Conservation (phyloP, 2,329 filamentous ascomycete genomes). For the Emergomyces africanus region DNA sequence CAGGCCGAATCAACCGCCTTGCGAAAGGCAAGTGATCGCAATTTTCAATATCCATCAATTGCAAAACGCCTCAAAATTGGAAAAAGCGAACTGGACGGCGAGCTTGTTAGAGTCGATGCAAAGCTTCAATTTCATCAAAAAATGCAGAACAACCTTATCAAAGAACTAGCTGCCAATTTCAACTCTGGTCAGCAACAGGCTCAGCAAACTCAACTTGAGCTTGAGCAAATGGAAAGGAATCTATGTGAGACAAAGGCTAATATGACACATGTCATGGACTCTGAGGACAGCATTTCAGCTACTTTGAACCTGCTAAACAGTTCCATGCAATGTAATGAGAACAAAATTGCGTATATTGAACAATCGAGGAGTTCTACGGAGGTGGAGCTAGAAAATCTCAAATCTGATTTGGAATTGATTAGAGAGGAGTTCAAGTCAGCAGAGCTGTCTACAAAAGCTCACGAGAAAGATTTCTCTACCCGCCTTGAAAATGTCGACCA, state of each 20-base stretch:
- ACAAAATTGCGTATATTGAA: not conserved
- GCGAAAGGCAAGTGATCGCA: slow-evolving; percentile 12
- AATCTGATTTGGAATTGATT: not conserved
- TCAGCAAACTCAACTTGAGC: not conserved
- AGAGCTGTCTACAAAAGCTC: not conserved
- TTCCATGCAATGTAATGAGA: not conserved
- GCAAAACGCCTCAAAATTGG: slow-evolving; percentile 12
- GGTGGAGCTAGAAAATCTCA: not conserved
- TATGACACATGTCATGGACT: not conserved
- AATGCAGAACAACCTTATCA: slow-evolving; percentile 6
- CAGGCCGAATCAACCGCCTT: slow-evolving; percentile 24
- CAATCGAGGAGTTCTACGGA: not conserved
- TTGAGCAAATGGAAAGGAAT: not conserved
- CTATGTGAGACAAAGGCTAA: not conserved
- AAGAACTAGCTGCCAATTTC: not conserved
- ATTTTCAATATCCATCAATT: slow-evolving; percentile 15
- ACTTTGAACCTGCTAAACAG: not conserved
- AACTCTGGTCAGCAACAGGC: not conserved
- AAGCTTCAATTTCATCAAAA: slow-evolving; percentile 11
- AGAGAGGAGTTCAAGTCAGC: not conserved
- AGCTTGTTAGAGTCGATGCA: slow-evolving; percentile 14
- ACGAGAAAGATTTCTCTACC: not conserved
- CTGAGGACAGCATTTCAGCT: not conserved
- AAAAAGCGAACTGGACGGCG: slow-evolving; percentile 11
- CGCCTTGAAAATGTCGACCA: not conserved